Evolutionary conservation across 192 early-diverging fungal genomes (phyloP).

Genomic region (Hyaloraphidium curvatum): DNA sequence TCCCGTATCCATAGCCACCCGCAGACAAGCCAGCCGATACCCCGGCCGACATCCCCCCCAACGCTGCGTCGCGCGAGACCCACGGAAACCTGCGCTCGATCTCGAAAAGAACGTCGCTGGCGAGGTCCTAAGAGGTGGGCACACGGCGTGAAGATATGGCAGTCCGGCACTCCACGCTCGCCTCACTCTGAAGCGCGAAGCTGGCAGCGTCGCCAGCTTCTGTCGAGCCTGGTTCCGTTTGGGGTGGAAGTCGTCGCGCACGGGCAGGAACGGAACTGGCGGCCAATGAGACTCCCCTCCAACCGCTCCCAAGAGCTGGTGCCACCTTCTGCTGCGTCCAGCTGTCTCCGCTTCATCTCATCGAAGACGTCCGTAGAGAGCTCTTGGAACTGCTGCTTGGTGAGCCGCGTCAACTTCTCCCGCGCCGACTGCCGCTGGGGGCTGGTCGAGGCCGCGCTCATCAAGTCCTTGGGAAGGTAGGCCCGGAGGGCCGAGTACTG

Average conservation of each 20-base stretch:
- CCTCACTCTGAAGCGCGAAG: slow-evolving; percentile 67
- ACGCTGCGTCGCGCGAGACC: no score
- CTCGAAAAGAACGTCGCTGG: slow-evolving; percentile 69
- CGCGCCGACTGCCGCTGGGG: no score
- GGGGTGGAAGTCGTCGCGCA: slow-evolving; percentile 75
- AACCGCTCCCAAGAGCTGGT: not conserved
- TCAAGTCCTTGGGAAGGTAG: no score
- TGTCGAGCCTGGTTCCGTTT: slow-evolving; percentile 92
- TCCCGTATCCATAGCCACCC: no score
- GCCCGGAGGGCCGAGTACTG: no score
- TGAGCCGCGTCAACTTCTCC: slow-evolving; percentile 60
- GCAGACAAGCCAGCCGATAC: no score
- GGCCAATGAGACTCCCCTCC: not conserved
- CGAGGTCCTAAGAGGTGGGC: no score
- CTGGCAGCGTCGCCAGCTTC: slow-evolving; percentile 83
- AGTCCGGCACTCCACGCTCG: not conserved
- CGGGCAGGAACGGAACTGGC: slow-evolving; percentile 65
- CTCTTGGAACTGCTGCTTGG: slow-evolving; percentile 75
- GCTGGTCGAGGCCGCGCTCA: no score
- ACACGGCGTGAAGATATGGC: not conserved
- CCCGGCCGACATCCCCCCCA: no score
- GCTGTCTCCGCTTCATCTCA: slow-evolving; percentile 55
- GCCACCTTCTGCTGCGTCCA: slow-evolving; percentile 38
- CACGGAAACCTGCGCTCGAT: slow-evolving; percentile 43
- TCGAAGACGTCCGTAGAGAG: slow-evolving; percentile 92